A percentile compares a stretch with the other conserved stretches of the same genome.
Conservation (phyloP, 2,329 filamentous ascomycete genomes). For the Penicillium thymicola region DNA sequence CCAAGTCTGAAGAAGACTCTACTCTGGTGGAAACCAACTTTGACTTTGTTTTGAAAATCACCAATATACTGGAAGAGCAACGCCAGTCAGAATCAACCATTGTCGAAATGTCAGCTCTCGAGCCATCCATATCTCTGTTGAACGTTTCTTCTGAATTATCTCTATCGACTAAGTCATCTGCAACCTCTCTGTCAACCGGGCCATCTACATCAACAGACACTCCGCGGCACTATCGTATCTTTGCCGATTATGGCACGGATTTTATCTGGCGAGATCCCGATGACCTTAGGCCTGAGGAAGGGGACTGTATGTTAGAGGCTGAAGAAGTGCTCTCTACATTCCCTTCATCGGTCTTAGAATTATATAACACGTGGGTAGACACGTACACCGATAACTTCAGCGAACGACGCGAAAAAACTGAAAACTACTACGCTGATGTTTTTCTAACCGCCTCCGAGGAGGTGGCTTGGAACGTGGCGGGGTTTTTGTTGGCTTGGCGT, state of each 20-base stretch:
- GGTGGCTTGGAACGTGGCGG: slow-evolving; percentile 21
- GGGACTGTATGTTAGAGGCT: not conserved
- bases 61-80: slow-evolving; percentile 1
- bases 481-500: slow-evolving; percentile 23
- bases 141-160: too few species aligned
- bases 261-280: slow-evolving; percentile 16
- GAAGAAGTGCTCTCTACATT: slow-evolving; percentile 8
- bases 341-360: slow-evolving; percentile 9
- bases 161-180: too few species aligned
- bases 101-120: slow-evolving; percentile 2
- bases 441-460: slow-evolving; percentile 13
- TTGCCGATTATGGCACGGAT: slow-evolving; percentile 18
- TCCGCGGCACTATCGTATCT: slow-evolving; percentile 17
- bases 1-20: not conserved
- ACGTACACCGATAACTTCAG: slow-evolving; percentile 12
- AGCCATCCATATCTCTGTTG: not conserved
- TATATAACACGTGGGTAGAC: slow-evolving; percentile 18
- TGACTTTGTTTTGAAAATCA: slow-evolving; percentile 12
- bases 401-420: slow-evolving; percentile 5
- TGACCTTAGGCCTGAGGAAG: slow-evolving; percentile 7
- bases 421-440: slow-evolving; percentile 5
- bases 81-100: not conserved
- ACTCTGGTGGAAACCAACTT: slow-evolving; percentile 13
- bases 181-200: too few species aligned
- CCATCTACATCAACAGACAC: not conserved